These are phyloP conservation scores for Colletotrichum cordylinicola DNA, from an alignment of 2,329 filamentous ascomycete species.

Conservation along the genomic window DNA sequence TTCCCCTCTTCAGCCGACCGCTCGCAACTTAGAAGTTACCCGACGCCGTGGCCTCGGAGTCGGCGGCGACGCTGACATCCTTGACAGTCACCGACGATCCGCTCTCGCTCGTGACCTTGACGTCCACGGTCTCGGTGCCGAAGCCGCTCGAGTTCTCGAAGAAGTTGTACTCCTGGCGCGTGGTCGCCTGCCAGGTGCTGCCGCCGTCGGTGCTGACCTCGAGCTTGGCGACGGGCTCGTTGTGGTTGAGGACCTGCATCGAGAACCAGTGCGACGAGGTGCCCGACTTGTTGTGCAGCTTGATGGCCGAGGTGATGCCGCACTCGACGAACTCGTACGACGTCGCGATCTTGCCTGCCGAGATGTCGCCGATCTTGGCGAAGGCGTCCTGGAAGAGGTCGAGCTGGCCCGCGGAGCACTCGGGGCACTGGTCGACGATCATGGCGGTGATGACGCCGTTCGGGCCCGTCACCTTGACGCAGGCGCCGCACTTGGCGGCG, in stretches of 20 bases:
- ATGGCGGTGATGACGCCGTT: conserved; percentile 68
- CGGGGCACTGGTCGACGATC: conserved; percentile 54
- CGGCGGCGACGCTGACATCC: conserved; percentile 47
- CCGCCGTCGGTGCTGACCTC: conserved; percentile 68
- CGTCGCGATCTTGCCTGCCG: conserved; percentile 39
- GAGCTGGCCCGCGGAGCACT: conserved; percentile 45
- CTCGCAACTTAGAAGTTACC: conserved; percentile 34
- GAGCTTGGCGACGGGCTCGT: conserved; percentile 58
- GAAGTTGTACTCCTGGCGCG: conserved; percentile 62
- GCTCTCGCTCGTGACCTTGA: conserved; percentile 59
- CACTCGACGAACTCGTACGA: conserved; percentile 43
- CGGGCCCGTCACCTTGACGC: conserved; percentile 64
- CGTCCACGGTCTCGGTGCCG: conserved; percentile 56
- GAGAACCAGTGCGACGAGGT: conserved; percentile 47
- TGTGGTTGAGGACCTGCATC: conserved; percentile 68
- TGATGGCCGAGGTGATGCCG: conserved; percentile 45
- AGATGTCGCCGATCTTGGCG: conserved; percentile 37
- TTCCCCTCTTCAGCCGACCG: not conserved
- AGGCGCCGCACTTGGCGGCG: conserved; percentile 64
- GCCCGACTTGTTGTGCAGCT: conserved; percentile 50
- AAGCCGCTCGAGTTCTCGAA: conserved; percentile 66
- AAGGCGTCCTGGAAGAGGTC: conserved; percentile 52
- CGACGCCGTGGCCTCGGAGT: conserved; percentile 31
- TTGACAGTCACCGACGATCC: conserved; percentile 59
- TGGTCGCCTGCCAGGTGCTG: conserved; percentile 61